These are phyloP conservation scores for Fraxinus nigra DNA, from an alignment of 305 asterid species.

Conservation along the genomic window DNA sequence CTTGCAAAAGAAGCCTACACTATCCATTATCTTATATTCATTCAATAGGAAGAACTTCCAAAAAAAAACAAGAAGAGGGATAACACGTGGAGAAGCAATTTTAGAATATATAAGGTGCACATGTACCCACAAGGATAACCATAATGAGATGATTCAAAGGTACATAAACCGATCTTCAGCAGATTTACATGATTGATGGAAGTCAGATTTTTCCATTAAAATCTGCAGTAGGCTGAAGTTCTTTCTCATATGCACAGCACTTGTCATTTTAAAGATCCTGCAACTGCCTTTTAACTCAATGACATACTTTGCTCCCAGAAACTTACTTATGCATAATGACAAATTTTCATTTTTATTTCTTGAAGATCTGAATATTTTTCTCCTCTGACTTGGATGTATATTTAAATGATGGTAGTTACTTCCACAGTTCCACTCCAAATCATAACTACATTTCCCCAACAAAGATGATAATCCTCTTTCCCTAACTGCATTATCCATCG, in stretches of 20 bases:
- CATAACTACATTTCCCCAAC: background rate
- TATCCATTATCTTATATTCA: background rate
- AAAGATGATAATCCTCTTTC: background rate
- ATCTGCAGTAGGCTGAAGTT: background rate
- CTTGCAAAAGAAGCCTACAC: background rate
- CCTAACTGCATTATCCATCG: background rate
- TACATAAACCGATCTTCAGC: background rate
- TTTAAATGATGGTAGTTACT: background rate
- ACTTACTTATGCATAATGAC: background rate
- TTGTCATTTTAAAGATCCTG: background rate
- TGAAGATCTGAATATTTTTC: background rate
- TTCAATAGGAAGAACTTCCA: background rate
- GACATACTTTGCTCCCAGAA: background rate
- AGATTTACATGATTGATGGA: background rate
- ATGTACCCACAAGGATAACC: background rate
- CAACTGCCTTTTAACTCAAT: background rate
- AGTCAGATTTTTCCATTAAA: background rate
- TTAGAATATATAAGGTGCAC: background rate
- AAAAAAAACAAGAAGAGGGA: background rate
- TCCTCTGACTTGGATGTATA: background rate
- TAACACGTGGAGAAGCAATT: background rate
- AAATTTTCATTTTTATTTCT: background rate
- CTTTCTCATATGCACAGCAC: background rate
- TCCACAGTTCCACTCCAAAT: background rate
- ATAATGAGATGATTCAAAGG: background rate